Evolutionary conservation across 140 eudicot species (phyloP), one percentile per base, ranked within the genome.

Genomic region (Erigeron philadelphicus): DNA sequence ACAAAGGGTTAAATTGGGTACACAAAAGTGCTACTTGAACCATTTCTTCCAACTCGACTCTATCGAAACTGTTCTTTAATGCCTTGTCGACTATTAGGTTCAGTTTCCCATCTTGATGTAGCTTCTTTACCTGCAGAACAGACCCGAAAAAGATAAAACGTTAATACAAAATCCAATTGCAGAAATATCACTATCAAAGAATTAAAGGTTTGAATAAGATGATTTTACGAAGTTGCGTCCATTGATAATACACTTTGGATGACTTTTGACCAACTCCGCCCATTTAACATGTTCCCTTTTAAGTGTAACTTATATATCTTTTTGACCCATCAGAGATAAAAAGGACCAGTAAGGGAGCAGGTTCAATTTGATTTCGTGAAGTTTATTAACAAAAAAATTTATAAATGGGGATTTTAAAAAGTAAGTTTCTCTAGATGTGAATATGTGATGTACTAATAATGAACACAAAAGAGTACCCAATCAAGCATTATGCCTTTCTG

Each of bases 401-500:
- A 31, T 31, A 31, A 2, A 31, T 4, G 38, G 3, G 3, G 38
- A 4, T 31, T 31, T 31, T 31, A 31, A 2, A 31, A 31, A 31
- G 35, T 25, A 25, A 25, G 38, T 31, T 2, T 31, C 38, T 31
- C 38, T 31, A 2, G 3, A 31, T 31, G 38, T 31, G 49, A 47
- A 21, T 68, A 44, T 0, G 3, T 43, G 13, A 9, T 13, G 54
- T 48, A 72, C 16, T 23, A 69, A 45, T 18, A 8, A 55, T 12
- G 42, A 71, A 64, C 40, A 61, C 8, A 19, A 55, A 72, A 48
- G 42, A 40, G 12, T 89, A 90, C 97, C 97, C 95, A 87, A 72
- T 90, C 97, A 41, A 90, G 95, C 86, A 90, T 87, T 11, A 83
- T 82, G 60, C 86, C 95, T 76, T 90, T 87, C 65, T 90, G 90